A percentile compares a stretch with the other conserved stretches of the same genome.
phyloP scores from a whole-genome alignment of 1,284 basidiomycete species.

The Ceratobasidium sp. region DNA sequence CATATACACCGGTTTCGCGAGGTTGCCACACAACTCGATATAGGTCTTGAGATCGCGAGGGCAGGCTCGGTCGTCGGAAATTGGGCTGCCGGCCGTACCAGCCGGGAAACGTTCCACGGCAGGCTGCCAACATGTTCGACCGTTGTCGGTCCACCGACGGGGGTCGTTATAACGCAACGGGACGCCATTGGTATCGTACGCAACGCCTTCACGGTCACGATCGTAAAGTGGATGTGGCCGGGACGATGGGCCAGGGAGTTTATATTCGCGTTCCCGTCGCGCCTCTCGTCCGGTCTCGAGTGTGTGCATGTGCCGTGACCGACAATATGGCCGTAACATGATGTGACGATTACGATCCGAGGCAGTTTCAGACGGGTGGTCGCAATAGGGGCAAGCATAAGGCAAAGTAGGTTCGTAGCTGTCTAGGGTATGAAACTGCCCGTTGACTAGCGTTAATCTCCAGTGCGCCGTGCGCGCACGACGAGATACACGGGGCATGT shows the following conservation, averaged over 20 bases:
- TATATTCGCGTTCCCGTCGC: background rate
- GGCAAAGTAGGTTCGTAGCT: no score
- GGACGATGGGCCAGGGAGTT: background rate
- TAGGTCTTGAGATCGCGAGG: background rate
- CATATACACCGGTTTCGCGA: background rate
- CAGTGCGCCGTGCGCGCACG: no score
- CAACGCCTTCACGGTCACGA: no score
- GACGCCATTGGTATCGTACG: no score
- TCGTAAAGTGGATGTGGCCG: background rate
- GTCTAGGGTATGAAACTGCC: no score
- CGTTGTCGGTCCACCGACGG: background rate
- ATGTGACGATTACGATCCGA: background rate
- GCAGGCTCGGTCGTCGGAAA: background rate
- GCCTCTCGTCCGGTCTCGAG: background rate
- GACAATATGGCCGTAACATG: conserved; percentile 10
- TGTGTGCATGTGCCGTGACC: background rate
- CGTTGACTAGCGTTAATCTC: no score
- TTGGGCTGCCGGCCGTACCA: conserved; percentile 2
- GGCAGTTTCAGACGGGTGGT: background rate
- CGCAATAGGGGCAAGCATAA: background rate
- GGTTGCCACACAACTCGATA: background rate
- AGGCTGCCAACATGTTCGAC: background rate
- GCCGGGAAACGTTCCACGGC: conserved; percentile 12
- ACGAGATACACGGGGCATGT: no score
- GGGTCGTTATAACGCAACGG: background rate